Percentiles rank a stretch among this genome's conserved stretches.
These are phyloP conservation scores for Phytopythium ostracodes DNA, from an alignment of 352 stramenopile genomes.

Conservation along the genomic window DNA sequence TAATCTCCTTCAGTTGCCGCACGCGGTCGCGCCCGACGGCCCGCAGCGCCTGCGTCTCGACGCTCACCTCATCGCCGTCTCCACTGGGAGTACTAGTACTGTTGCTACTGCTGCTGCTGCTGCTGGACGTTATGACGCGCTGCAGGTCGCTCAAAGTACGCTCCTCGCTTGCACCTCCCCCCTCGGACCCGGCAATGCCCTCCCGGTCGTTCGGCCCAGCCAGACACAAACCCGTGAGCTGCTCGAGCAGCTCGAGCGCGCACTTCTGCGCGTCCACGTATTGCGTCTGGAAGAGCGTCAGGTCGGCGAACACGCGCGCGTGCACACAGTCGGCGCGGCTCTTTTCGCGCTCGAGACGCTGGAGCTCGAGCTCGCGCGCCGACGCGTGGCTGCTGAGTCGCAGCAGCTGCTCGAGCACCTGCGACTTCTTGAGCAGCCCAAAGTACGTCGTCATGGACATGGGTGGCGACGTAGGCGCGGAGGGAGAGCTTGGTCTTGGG, in stretches of 20 bases:
- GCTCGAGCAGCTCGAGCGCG: slow-evolving; percentile 47
- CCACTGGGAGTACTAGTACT: neutral
- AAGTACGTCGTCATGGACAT: slow-evolving; percentile 64
- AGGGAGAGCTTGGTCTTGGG: neutral
- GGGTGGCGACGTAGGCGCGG: neutral
- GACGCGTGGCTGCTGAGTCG: slow-evolving; percentile 33
- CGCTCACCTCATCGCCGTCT: neutral
- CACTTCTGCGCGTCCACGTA: slow-evolving; percentile 46
- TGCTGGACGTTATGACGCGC: neutral
- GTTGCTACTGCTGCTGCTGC: neutral
- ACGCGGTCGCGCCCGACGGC: slow-evolving; percentile 36
- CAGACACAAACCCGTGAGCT: slow-evolving; percentile 36
- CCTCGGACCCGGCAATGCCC: slow-evolving; percentile 8
- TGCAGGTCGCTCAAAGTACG: slow-evolving; percentile 48
- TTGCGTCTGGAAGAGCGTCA: slow-evolving; percentile 48
- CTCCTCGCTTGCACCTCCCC: slow-evolving; percentile 24
- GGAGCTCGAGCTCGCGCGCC: slow-evolving; percentile 38
- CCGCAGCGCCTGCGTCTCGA: slow-evolving; percentile 40
- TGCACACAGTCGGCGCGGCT: slow-evolving; percentile 46
- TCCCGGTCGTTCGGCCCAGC: slow-evolving; percentile 27
- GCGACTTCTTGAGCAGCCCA: slow-evolving; percentile 59
- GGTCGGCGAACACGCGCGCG: slow-evolving; percentile 41
- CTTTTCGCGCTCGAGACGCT: slow-evolving; percentile 40
- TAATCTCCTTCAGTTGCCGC: slow-evolving; percentile 37
- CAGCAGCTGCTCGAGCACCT: slow-evolving; percentile 56